These are phyloP conservation scores for Penicillium simplicissimum DNA, from an alignment of 495 filamentous ascomycete species.

Conservation along the genomic window DNA sequence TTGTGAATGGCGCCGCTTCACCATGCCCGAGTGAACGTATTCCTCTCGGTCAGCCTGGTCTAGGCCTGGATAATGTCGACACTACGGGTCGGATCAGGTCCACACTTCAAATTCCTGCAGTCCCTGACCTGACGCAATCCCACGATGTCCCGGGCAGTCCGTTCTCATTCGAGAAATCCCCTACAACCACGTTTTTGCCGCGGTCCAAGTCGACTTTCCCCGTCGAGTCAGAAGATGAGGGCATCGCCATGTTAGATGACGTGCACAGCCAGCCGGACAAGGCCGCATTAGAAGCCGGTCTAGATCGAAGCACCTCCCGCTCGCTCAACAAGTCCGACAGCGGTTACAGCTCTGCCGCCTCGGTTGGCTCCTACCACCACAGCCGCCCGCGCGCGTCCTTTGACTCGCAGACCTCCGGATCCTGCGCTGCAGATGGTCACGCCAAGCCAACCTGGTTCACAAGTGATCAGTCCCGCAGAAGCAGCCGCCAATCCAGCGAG, in stretches of 20 bases:
- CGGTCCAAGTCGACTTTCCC: conserved; percentile 11
- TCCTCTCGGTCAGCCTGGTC: conserved; percentile 21
- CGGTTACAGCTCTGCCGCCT: conserved; percentile 45
- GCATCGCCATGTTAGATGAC: conserved; percentile 31
- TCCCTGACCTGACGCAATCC: conserved; percentile 17
- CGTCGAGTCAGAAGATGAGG: conserved; percentile 33
- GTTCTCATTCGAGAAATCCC: conserved; percentile 44
- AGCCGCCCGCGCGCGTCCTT: conserved; percentile 29
- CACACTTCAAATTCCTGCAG: conserved; percentile 24
- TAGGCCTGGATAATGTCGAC: conserved; percentile 19
- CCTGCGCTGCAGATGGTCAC: conserved; percentile 14
- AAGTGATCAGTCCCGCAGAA: not conserved
- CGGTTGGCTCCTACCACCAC: conserved; percentile 32
- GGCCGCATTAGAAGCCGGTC: not conserved
- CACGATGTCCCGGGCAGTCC: conserved; percentile 38
- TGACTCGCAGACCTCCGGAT: conserved; percentile 32
- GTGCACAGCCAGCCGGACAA: conserved; percentile 17
- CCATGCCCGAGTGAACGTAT: conserved; percentile 44
- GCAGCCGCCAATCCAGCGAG: conserved; percentile 1
- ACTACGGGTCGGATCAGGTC: conserved; percentile 10
- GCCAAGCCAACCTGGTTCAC: conserved; percentile 8
- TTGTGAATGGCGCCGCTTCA: conserved; percentile 50
- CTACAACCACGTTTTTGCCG: conserved; percentile 18
- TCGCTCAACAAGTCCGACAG: conserved; percentile 43
- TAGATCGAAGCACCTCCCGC: conserved; percentile 21